A percentile compares a stretch with the other conserved stretches of the same genome.
These are phyloP conservation scores for Panellus pusillus DNA, from an alignment of 768 basidiomycete species.

Conservation along the genomic window DNA sequence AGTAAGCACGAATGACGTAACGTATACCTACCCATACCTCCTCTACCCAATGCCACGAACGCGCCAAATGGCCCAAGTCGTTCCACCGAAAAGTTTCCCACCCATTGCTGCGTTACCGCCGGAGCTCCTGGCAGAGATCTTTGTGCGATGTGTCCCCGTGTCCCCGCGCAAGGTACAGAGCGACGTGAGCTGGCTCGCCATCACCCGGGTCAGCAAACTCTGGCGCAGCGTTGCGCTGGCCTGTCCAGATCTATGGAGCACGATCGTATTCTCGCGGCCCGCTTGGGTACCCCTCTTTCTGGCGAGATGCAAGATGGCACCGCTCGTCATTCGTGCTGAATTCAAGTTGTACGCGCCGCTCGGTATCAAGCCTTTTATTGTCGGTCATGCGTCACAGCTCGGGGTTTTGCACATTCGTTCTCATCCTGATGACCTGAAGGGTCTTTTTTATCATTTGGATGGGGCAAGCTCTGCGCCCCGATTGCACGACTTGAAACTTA, in stretches of 20 bases:
- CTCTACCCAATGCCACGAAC: too few species aligned
- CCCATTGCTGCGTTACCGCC: conserved; percentile 12
- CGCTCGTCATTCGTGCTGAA: conserved; percentile 12
- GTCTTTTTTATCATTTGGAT: background rate
- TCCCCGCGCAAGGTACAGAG: background rate
- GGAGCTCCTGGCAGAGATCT: conserved; percentile 18
- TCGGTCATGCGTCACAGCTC: background rate
- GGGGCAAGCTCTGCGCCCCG: background rate
- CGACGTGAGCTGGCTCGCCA: conserved; percentile 12
- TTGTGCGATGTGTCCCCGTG: conserved; percentile 11
- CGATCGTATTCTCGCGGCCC: conserved; percentile 4
- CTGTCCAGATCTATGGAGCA: conserved; percentile 14
- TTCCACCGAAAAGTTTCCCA: background rate
- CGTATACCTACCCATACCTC: too few species aligned
- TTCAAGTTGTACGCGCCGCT: too few species aligned
- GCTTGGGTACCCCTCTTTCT: conserved; percentile 11
- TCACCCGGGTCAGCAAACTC: conserved; percentile 10
- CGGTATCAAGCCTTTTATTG: too few species aligned
- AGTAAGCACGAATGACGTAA: too few species aligned
- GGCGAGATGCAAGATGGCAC: conserved; percentile 2
- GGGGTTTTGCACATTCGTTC: conserved; percentile 3
- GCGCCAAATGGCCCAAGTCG: too few species aligned
- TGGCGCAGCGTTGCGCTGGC: conserved; percentile 18
- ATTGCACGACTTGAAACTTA: conserved; percentile 3
- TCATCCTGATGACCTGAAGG: background rate